Conservation (phyloP, 768 basidiomycete genomes). For the Neoboletus magnificus region DNA sequence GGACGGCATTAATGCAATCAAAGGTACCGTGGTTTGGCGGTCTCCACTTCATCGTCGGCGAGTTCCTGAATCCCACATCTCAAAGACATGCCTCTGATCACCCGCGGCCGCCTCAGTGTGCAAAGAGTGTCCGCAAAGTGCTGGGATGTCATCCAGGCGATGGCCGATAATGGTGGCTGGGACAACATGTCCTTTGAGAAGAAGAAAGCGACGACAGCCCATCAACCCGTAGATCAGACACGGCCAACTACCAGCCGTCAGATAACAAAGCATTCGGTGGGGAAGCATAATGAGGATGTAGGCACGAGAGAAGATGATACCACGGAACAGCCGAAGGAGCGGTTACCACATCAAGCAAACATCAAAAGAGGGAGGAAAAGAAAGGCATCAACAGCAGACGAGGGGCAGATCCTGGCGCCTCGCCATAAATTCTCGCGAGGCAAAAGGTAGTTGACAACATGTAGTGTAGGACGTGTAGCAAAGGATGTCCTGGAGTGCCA, state of each 20-base stretch:
- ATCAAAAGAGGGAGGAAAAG: constrained; percentile 22
- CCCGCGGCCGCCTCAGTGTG: constrained; percentile 80
- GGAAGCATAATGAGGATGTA: constrained; percentile 1
- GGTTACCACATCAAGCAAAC: neutral
- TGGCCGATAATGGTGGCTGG: constrained; percentile 82
- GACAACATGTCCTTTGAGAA: constrained; percentile 45
- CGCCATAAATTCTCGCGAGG: constrained; percentile 23
- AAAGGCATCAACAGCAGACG: constrained; percentile 11
- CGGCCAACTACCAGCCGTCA: neutral
- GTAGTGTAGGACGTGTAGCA: neutral
- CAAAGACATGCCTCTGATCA: constrained; percentile 75
- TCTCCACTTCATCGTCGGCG: neutral
- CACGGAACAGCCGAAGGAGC: neutral
- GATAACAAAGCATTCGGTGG: neutral
- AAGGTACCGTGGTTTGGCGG: constrained; percentile 41
- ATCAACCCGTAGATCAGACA: neutral
- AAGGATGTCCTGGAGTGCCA: neutral
- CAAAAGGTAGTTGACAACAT: constrained; percentile 4
- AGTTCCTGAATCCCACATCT: constrained; percentile 11
- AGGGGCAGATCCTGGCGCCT: constrained; percentile 3
- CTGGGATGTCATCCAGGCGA: constrained; percentile 54
- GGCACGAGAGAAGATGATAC: constrained; percentile 1
- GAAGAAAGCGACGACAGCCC: constrained; percentile 26
- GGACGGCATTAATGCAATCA: constrained; percentile 58
- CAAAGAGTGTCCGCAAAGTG: constrained; percentile 70